Conservation (phyloP, 139 green algal species). For the Ulvella scutata region DNA sequence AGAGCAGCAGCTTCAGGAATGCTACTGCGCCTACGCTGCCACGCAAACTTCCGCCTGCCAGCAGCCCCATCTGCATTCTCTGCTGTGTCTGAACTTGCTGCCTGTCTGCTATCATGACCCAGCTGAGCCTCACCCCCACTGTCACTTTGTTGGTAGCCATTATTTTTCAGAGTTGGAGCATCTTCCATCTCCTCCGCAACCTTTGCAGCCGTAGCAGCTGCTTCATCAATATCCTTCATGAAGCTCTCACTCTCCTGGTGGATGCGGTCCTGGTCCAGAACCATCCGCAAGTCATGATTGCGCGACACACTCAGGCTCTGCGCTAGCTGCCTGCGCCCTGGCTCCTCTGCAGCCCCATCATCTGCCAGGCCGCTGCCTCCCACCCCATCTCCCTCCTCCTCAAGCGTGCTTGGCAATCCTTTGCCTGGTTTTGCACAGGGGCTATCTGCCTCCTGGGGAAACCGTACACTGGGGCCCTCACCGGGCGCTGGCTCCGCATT, state of each 20-base stretch:
- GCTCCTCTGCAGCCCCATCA: neutral
- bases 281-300: neutral
- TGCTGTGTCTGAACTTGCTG: no score
- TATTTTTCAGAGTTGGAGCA: no score
- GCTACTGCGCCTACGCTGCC: no score
- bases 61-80: no score
- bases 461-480: neutral
- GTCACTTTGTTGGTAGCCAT: no score
- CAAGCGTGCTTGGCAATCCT: neutral
- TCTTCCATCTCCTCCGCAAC: neutral
- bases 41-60: no score
- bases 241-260: conserved; percentile 3
- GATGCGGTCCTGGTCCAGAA: neutral
- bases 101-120: no score
- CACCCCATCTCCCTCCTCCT: neutral
- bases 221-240: conserved; percentile 1
- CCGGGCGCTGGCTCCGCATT: neutral
- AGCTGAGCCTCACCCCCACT: no score
- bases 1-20: no score
- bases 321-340: neutral
- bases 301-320: neutral
- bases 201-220: neutral
- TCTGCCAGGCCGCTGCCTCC: no score
- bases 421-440: neutral
- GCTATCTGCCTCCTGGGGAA: neutral